Evolutionary conservation across 1,284 basidiomycete genomes (phyloP), one percentile per base, ranked within the genome.

Genomic region (Irpex sp.): DNA sequence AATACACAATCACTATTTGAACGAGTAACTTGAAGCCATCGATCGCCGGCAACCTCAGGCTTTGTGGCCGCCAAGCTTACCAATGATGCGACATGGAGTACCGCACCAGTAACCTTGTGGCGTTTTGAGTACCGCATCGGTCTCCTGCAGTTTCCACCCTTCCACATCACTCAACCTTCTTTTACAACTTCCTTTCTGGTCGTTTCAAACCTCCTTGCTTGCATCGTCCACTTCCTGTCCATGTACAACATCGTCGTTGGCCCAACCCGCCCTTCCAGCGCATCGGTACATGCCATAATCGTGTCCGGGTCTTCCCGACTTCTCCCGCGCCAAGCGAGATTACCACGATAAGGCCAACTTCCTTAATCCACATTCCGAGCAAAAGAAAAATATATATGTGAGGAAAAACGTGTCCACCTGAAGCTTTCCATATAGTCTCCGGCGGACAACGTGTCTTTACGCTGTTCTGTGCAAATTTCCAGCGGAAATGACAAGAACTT

Each of bases 21-120:
- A 26, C 26, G 26, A 26, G 26, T 26, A 26, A 26, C 21, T 26
- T 26, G 21, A 26, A 26, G 26, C 26, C 26, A 26, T 26, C 21
- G 21, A 26, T 26, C 21, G 21, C 21, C 21, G 3, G 21, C 21
- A 26, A 26, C 21, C 21, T 26, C 21, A 26, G 21, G 21, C 21
- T 26, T 26, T 26, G 21, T 26, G 26, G 26, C 26, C 26, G 26
- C 26, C 26, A 26, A 26, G 26, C 26, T 26, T 26, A 26, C 26
- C 26, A 26, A 26, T 26, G 26, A 26, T 26, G 26, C 26, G 26
- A 26, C 26, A 3, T 26, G 26, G 53, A 17, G 53, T 55, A 55
- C 53, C 53, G 53, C 53, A 55, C 53, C 53, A 55, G 53, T 55
- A 6, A 36, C 53, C 53, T 55, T 55, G 53, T 55, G 53, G 53